A percentile compares a stretch with the other conserved stretches of the same genome.
These are phyloP conservation scores for Tricholoma matsutake DNA, from an alignment of 768 basidiomycete species.

Conservation along the genomic window DNA sequence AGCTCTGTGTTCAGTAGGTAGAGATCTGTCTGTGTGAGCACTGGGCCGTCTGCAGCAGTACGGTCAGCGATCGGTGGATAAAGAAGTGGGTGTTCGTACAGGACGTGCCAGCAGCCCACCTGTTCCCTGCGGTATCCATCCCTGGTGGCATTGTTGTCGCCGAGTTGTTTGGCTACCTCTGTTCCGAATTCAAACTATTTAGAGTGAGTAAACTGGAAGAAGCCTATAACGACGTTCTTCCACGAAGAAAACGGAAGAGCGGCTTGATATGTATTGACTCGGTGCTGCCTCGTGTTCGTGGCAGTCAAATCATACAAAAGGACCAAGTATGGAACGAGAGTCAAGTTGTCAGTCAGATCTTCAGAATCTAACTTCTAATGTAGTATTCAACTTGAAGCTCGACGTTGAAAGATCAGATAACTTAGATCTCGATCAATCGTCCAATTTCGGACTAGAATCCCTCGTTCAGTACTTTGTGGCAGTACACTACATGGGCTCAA, in stretches of 20 bases:
- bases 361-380: background rate
- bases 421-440: background rate
- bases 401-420: background rate
- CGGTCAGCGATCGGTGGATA: constrained; percentile 2
- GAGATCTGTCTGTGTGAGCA: constrained; percentile 76
- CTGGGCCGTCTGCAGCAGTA: constrained; percentile 61
- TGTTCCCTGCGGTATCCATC: constrained; percentile 31
- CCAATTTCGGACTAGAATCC: background rate
- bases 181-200: background rate
- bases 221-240: background rate
- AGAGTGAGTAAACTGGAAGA: background rate
- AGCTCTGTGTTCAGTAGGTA: constrained; percentile 72
- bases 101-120: constrained; percentile 42
- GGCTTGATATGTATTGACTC: background rate
- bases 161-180: background rate
- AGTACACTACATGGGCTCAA: too few relatives aligned
- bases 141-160: background rate
- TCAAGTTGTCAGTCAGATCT: too few relatives aligned
- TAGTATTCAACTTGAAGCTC: too few relatives aligned
- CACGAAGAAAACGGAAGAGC: background rate
- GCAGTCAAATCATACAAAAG: too few relatives aligned
- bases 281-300: background rate
- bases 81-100: constrained; percentile 29
- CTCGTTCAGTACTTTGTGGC: too few relatives aligned
- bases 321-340: background rate